These are phyloP conservation scores for Phytophthora syringae DNA, from an alignment of 352 stramenopile genomes.

Conservation along the genomic window DNA sequence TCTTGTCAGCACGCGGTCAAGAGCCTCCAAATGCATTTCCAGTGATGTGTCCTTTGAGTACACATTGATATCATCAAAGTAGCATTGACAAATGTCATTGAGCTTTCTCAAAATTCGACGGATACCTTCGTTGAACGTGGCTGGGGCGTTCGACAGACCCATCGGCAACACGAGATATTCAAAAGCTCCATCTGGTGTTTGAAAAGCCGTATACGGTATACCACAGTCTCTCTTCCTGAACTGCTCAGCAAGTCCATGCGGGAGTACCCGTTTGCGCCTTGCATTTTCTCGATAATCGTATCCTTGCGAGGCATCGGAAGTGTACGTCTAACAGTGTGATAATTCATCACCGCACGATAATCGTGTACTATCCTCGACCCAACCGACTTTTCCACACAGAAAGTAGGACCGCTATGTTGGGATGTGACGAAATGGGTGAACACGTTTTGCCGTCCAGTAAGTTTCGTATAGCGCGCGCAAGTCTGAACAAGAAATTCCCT, in stretches of 20 bases:
- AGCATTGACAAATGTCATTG: neutral
- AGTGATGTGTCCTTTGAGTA: neutral
- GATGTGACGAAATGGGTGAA: too few relatives aligned
- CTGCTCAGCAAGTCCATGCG: neutral
- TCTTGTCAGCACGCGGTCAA: neutral
- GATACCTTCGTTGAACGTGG: neutral
- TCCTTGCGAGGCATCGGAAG: neutral
- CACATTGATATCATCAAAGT: neutral
- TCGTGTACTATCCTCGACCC: neutral
- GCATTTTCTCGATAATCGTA: neutral
- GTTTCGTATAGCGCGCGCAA: too few relatives aligned
- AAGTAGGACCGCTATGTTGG: neutral
- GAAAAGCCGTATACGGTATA: neutral
- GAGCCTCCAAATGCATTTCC: neutral
- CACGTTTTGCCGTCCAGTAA: too few relatives aligned
- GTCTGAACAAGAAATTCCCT: too few relatives aligned
- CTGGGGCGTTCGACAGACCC: neutral
- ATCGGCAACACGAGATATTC: neutral
- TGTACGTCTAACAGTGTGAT: neutral
- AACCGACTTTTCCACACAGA: neutral
- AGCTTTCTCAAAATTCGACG: neutral
- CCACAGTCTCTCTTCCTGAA: neutral
- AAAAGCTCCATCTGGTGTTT: neutral
- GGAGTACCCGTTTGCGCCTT: neutral
- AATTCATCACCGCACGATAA: neutral